phyloP scores from a whole-genome alignment of 257 asterid genomes.

The Thymus quinquecostatus region DNA sequence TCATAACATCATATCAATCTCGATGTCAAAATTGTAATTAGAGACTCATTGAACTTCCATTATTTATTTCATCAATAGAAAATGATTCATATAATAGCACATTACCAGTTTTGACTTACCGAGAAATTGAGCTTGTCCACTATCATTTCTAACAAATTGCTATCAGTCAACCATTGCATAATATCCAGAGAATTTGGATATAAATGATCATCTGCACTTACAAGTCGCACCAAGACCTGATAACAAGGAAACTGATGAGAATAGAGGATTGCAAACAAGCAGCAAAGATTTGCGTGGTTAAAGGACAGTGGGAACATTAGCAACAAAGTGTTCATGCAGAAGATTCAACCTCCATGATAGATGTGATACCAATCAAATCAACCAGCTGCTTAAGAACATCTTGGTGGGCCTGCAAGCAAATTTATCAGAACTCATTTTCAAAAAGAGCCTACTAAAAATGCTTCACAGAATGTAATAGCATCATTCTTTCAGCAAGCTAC shows the following conservation, averaged over 20 bases:
- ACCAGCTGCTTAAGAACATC: slow-evolving; percentile 83
- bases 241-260: slow-evolving; percentile 35
- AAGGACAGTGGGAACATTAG: neutral
- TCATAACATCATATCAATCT: neutral
- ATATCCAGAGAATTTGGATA: slow-evolving; percentile 79
- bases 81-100: slow-evolving; percentile 13
- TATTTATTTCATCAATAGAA: slow-evolving; percentile 14
- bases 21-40: neutral
- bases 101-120: slow-evolving; percentile 50
- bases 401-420: slow-evolving; percentile 67
- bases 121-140: slow-evolving; percentile 81
- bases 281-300: neutral
- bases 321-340: slow-evolving; percentile 2
- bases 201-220: slow-evolving; percentile 85
- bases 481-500: slow-evolving; percentile 4
- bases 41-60: slow-evolving; percentile 12
- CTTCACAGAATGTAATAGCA: slow-evolving; percentile 16
- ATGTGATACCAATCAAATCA: slow-evolving; percentile 96
- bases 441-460: slow-evolving; percentile 16
- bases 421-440: slow-evolving; percentile 2
- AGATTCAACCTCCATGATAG: slow-evolving; percentile 90
- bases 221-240: slow-evolving; percentile 95
- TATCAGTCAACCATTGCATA: slow-evolving; percentile 94
- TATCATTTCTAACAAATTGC: slow-evolving; percentile 88
- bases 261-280: slow-evolving; percentile 34